Base-by-base conservation (phyloP, 2,329 filamentous ascomycete species). In the Cryphonectria radicalis region DNA sequence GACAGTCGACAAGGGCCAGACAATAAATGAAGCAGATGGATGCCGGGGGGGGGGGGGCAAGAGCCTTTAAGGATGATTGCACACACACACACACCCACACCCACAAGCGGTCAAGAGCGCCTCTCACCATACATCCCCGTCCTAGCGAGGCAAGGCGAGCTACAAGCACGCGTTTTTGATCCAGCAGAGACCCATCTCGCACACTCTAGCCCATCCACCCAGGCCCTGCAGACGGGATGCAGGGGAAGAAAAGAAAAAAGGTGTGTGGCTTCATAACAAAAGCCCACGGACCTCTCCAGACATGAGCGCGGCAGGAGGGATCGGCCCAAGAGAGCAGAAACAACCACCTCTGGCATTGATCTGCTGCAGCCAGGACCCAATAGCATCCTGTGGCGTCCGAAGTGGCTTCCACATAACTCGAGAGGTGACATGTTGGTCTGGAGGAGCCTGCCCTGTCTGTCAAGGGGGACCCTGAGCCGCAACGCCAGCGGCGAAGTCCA, bases 321-420 rank as follows among this genome's bases (percentile, higher is more conserved):
- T 3, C 62, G 32, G 40, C 11, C 46, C 37, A 50, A 37, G 32
- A 40, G 25, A 19, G 13, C 57, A 66, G 22, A 71, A 70, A 64
- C 66, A 69, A 66, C 67, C 72, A 67, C 13, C 40, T 60, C 64
- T 62, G n/a, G 10, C 67, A 69, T 69, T 59, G 68, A 67, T 63
- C 55, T 69, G 67, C 60, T 63, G 55, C 63, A 46, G 37, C 57
- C 37, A 50, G 55, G 65, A 55, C 43, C 59, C 59, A 71, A 66
- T 53, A 69, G 66, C 50, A 67, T 57, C 14, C 17, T 57, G 59
- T 50, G 63, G 72, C 69, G 57, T 53, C 68, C 14, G 22, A 62
- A 32, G 66, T 73, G 66, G 69, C 69, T 71, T 67, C 63, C 46
- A 50, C 22, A 22, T 53, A 43, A 43, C 32, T 50, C 40, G 25